These are phyloP conservation scores for Tulasnella sp. DNA, from an alignment of 768 basidiomycete species.

Conservation along the genomic window DNA sequence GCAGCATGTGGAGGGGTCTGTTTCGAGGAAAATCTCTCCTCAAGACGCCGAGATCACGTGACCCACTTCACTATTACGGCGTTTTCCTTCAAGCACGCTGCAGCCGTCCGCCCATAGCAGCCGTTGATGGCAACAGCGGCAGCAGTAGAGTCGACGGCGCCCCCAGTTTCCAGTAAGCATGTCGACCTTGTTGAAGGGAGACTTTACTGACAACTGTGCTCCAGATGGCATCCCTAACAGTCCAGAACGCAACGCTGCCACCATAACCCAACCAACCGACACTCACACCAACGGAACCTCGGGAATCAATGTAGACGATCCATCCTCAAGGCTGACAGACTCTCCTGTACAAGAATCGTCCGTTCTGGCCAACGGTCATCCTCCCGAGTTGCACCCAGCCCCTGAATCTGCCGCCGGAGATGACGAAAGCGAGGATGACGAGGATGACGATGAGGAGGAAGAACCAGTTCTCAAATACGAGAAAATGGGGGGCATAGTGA, in stretches of 20 bases:
- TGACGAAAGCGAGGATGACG: constrained; percentile 36
- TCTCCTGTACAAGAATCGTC: not conserved
- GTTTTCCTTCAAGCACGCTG: not conserved
- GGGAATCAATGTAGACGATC: not conserved
- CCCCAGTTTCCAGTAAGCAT: not conserved
- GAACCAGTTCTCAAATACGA: constrained; percentile 91
- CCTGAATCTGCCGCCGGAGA: constrained; percentile 10
- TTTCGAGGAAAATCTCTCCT: not conserved
- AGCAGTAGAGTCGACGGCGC: not conserved
- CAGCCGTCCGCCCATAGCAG: not conserved
- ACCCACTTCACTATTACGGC: not conserved
- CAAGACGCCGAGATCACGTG: not conserved
- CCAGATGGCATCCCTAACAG: not conserved
- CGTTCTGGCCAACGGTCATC: not conserved
- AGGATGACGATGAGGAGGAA: constrained; percentile 64
- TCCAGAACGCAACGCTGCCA: not conserved
- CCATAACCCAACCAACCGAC: not conserved
- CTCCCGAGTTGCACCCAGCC: not conserved
- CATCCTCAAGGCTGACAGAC: not conserved
- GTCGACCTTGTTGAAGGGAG: not conserved
- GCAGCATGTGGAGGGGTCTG: not conserved
- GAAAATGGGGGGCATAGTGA: constrained; percentile 56
- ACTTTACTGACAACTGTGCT: not conserved
- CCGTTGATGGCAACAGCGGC: not conserved
- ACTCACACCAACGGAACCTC: not conserved